Percentiles rank a stretch among this genome's conserved stretches.
phyloP scores from a whole-genome alignment of 148 eudicot genomes.

The Cornus kousa region DNA sequence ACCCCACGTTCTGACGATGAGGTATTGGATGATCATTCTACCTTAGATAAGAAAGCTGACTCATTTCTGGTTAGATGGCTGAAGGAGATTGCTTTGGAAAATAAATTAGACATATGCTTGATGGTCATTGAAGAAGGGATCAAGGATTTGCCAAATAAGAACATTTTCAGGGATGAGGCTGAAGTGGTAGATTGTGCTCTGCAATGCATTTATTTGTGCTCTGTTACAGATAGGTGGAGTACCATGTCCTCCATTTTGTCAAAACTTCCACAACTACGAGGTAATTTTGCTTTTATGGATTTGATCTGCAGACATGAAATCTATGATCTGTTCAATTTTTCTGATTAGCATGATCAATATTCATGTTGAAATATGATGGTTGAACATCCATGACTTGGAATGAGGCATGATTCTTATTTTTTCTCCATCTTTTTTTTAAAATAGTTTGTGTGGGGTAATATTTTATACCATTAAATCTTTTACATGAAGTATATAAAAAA shows the following conservation, averaged over 20 bases:
- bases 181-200: slow-evolving; percentile 81
- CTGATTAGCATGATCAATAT: not conserved
- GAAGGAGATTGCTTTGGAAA: slow-evolving; percentile 71
- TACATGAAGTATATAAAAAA: not conserved
- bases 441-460: not conserved
- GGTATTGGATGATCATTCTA: slow-evolving; percentile 2
- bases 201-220: slow-evolving; percentile 74
- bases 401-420: not conserved
- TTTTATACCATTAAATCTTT: not conserved
- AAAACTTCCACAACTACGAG: slow-evolving; percentile 61
- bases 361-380: not conserved
- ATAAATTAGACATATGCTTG: slow-evolving; percentile 63
- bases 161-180: slow-evolving; percentile 57
- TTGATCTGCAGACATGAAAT: slow-evolving; percentile 8
- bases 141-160: slow-evolving; percentile 36
- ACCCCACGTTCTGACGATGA: slow-evolving; percentile 23
- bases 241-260: slow-evolving; percentile 82
- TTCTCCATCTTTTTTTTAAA: not conserved
- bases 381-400: not conserved
- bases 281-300: slow-evolving; percentile 34
- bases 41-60: slow-evolving; percentile 29
- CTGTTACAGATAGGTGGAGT: slow-evolving; percentile 76
- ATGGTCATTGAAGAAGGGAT: slow-evolving; percentile 80
- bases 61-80: slow-evolving; percentile 88
- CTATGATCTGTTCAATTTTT: not conserved